Conservation (phyloP, 495 filamentous ascomycete species). For the Xylaria cubensis region DNA sequence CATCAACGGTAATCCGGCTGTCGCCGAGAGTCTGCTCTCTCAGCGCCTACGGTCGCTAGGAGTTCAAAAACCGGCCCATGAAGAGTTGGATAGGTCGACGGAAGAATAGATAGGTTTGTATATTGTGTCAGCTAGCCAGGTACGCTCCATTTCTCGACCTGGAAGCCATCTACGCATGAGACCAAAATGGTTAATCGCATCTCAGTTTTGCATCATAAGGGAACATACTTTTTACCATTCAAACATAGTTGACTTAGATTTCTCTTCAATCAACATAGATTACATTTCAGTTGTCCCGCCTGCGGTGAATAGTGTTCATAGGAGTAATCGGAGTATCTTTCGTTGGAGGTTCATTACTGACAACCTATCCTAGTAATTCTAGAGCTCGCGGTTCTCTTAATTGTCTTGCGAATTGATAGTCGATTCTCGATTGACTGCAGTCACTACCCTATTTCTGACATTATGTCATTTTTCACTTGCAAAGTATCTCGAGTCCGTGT, state of each 20-base stretch:
- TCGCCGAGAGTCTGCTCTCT: slow-evolving; percentile 52
- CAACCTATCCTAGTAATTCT: not conserved
- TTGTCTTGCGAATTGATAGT: not conserved
- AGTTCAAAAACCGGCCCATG: slow-evolving; percentile 33
- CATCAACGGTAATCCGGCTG: slow-evolving; percentile 37
- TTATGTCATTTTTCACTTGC: not conserved
- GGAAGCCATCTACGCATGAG: not conserved
- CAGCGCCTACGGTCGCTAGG: slow-evolving; percentile 52
- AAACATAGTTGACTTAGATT: not conserved
- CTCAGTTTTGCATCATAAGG: not conserved
- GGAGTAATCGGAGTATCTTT: not conserved
- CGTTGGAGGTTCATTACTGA: not conserved
- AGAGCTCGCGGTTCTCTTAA: not conserved
- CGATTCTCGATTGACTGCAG: not conserved
- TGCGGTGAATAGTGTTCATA: not conserved
- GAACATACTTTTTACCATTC: not conserved
- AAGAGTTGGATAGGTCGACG: not conserved
- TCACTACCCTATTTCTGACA: not conserved
- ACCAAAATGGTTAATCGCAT: not conserved
- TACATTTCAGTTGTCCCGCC: not conserved
- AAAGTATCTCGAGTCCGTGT: not conserved
- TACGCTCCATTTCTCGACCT: not conserved
- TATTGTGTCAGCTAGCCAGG: not conserved
- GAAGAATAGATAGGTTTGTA: slow-evolving; percentile 13
- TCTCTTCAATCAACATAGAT: not conserved